Conservation (phyloP, 2,329 filamentous ascomycete genomes). For the Alternaria tenuissima region DNA sequence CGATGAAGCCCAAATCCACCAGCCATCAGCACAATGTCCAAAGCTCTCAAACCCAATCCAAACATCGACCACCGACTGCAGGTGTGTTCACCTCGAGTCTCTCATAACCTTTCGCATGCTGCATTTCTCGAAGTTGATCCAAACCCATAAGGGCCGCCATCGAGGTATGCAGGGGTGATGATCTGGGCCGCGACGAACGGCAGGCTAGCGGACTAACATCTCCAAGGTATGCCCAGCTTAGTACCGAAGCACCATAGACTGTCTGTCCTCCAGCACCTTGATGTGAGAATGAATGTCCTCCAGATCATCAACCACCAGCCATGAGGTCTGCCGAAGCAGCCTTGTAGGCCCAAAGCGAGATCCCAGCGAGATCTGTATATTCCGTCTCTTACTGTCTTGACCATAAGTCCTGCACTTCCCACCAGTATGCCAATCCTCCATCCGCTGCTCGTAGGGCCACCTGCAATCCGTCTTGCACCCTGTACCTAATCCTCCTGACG, state of each 20-base stretch:
- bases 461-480: conserved; percentile 10
- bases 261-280: conserved; percentile 24
- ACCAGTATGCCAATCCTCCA: conserved; percentile 6
- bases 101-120: conserved; percentile 9
- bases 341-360: conserved; percentile 14
- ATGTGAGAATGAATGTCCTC: conserved; percentile 8
- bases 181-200: not conserved
- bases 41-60: conserved; percentile 3
- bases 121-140: conserved; percentile 20
- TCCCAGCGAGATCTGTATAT: conserved; percentile 4
- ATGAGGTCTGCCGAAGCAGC: conserved; percentile 3
- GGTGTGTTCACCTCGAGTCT: conserved; percentile 6
- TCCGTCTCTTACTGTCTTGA: conserved; percentile 10
- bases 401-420: conserved; percentile 10
- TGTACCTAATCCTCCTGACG: conserved; percentile 1
- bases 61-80: conserved; percentile 12
- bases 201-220: not conserved
- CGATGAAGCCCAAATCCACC: conserved; percentile 6
- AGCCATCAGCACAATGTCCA: conserved; percentile 12
- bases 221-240: conserved; percentile 20
- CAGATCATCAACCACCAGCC: conserved; percentile 19
- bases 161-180: conserved; percentile 13
- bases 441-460: not conserved
- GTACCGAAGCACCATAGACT: conserved; percentile 14
- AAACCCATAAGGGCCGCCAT: conserved; percentile 15